phyloP scores from a whole-genome alignment of 441 rosid genomes.

The Bocquillonia castaneifolia region DNA sequence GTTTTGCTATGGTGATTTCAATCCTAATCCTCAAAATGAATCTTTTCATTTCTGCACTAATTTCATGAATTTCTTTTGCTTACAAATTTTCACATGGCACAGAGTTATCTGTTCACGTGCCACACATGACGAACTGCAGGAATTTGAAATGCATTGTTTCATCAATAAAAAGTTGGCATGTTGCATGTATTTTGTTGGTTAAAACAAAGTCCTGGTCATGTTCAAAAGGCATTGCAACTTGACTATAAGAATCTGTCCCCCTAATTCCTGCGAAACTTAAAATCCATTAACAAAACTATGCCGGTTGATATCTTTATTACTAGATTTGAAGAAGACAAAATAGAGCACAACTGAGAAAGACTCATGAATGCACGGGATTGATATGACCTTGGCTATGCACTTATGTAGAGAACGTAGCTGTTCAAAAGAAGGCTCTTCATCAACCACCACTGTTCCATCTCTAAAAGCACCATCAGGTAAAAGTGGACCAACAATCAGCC shows the following conservation, averaged over 20 bases:
- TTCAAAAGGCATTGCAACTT: not conserved
- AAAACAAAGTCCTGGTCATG: not conserved
- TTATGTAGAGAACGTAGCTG: constrained; percentile 72
- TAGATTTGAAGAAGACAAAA: not conserved
- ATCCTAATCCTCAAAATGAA: not conserved
- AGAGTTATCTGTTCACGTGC: not conserved
- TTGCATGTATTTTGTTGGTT: not conserved
- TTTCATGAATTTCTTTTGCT: not conserved
- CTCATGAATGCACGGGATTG: not conserved
- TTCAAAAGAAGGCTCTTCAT: constrained; percentile 64
- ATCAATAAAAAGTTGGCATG: no score
- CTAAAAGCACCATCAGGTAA: constrained; percentile 50
- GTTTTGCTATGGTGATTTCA: not conserved
- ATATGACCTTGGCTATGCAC: constrained; percentile 83
- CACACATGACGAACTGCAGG: not conserved
- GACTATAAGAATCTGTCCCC: not conserved
- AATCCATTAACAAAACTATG: not conserved
- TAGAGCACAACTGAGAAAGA: not conserved
- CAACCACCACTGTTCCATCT: constrained; percentile 56
- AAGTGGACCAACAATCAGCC: constrained; percentile 73
- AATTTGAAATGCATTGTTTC: not conserved
- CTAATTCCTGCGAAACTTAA: not conserved
- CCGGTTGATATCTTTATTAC: not conserved
- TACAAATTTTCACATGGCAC: not conserved
- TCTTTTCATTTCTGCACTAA: not conserved